phyloP scores from a whole-genome alignment of 805 yeast species.

The Cyberlindnera lachancei region DNA sequence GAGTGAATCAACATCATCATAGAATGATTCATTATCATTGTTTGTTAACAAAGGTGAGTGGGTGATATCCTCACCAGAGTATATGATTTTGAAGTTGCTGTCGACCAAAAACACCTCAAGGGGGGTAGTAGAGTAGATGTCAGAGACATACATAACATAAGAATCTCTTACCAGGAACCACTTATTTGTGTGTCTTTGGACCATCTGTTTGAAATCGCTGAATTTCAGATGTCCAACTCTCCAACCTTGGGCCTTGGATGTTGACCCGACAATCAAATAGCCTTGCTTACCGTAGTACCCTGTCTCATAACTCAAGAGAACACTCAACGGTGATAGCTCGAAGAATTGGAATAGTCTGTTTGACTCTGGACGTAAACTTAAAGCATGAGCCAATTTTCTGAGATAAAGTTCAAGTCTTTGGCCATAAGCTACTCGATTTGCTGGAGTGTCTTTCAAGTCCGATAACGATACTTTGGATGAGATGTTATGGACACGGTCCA shows the following conservation, averaged over 20 bases:
- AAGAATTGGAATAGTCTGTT: conserved; percentile 79
- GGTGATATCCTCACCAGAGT: conserved; percentile 32
- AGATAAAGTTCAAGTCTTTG: conserved; percentile 58
- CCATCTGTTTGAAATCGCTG: conserved; percentile 78
- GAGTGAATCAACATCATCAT: conserved; percentile 24
- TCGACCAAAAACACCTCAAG: conserved; percentile 92
- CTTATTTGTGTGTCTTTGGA: conserved; percentile 81
- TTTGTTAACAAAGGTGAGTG: conserved; percentile 10
- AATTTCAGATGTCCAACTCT: conserved; percentile 82
- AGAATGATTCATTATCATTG: conserved; percentile 32
- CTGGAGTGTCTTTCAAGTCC: neutral
- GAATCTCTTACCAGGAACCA: conserved; percentile 88
- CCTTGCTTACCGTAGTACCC: conserved; percentile 90
- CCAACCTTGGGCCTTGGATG: conserved; percentile 92
- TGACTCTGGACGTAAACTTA: conserved; percentile 72
- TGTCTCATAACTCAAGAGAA: conserved; percentile 73
- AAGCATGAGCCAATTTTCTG: conserved; percentile 46
- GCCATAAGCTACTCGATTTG: conserved; percentile 20
- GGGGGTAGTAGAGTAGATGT: conserved; percentile 79
- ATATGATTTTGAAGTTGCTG: conserved; percentile 50
- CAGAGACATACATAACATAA: conserved; percentile 78
- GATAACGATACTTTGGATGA: conserved; percentile 12
- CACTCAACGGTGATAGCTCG: conserved; percentile 84
- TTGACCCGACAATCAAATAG: conserved; percentile 65
- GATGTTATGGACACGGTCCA: conserved; percentile 11